Percentiles rank a stretch among this genome's conserved stretches.
Evolutionary conservation across 1,284 basidiomycete genomes (phyloP).

Genomic region (Cutaneotrichosporon spelunceum): DNA sequence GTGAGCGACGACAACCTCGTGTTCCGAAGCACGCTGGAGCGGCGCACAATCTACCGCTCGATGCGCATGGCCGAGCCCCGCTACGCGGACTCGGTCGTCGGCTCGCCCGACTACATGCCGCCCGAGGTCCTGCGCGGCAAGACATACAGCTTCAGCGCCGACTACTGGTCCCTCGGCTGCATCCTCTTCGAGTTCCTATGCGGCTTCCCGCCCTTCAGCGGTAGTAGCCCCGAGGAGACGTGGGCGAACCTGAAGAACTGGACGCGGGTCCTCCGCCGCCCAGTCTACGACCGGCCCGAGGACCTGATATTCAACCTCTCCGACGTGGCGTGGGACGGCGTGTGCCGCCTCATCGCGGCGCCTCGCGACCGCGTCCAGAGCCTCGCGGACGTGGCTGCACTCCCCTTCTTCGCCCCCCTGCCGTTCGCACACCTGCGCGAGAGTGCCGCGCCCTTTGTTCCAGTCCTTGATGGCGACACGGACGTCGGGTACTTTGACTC

Average conservation of each 20-base stretch:
- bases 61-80: slow-evolving; percentile 87
- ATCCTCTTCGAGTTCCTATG: slow-evolving; percentile 96
- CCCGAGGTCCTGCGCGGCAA: slow-evolving; percentile 89
- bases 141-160: slow-evolving; percentile 91
- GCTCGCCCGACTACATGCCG: slow-evolving; percentile 84
- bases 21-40: slow-evolving; percentile 88
- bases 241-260: slow-evolving; percentile 99
- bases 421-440: slow-evolving; percentile 76
- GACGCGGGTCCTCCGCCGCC: slow-evolving; percentile 83
- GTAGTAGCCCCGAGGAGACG: slow-evolving; percentile 87
- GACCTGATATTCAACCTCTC: slow-evolving; percentile 96
- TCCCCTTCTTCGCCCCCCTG: slow-evolving; percentile 79
- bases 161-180: slow-evolving; percentile 98
- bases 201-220: slow-evolving; percentile 97
- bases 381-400: slow-evolving; percentile 67
- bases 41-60: slow-evolving; percentile 90
- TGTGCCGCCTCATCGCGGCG: slow-evolving; percentile 70
- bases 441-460: slow-evolving; percentile 87
- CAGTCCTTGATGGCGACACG: slow-evolving; percentile 87
- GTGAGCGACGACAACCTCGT: slow-evolving; percentile 91
- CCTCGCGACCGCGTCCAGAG: slow-evolving; percentile 74
- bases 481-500: slow-evolving; percentile 99
- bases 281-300: slow-evolving; percentile 92
- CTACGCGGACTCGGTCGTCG: slow-evolving; percentile 96
- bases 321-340: slow-evolving; percentile 93